Evolutionary conservation across 257 asterid species (phyloP), one percentile per base, ranked within the genome.

Genomic region (Petrea volubilis): DNA sequence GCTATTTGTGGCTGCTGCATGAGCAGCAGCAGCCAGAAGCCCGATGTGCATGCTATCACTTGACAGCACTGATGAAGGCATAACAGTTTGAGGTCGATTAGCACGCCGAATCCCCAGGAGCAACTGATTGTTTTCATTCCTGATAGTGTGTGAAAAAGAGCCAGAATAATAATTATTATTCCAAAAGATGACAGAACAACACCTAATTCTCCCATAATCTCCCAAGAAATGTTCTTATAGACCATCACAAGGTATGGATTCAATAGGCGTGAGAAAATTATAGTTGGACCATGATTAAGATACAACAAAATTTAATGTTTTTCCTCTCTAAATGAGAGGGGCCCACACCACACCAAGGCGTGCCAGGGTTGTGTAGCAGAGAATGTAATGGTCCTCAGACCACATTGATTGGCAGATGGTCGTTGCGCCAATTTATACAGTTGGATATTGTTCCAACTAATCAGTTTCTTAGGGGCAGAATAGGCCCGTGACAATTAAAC

Each of bases 31-130:
- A 69, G 98, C 96, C 67, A 92, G 96, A 76, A 92, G 96, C 67
- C 98, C 98, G 46, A 92, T 92, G 82, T 92, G 98, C 96, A 90
- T 92, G 85, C 98, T 92, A 75, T 92, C 96, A 72, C 96, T 92
- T 40, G 98, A 92, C 71, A 92, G 73, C 76, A 92, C 96, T 1
- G 96, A 92, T 17, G 96, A 92, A 46, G 98, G 98, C 96, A 92
- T 88, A 55, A 88, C 87, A 33, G 94, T 84, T 79, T 90, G 98
- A 60, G 96, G 85, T 70, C 98, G 90, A 86, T 65, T 88, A 40
- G 98, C 96, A 64, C 83, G 96, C 20, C 98, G 87, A 74, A 92
- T 92, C 70, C 98, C 98, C 87, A 92, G 78, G 67, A 92, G 71
- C 74, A 92, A 70, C 83, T 90, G 96, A 79, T 88, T 90, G 64